A percentile compares a stretch with the other conserved stretches of the same genome.
Evolutionary conservation across 1,284 basidiomycete species (phyloP).

Genomic region (Pulchroboletus neoregius): DNA sequence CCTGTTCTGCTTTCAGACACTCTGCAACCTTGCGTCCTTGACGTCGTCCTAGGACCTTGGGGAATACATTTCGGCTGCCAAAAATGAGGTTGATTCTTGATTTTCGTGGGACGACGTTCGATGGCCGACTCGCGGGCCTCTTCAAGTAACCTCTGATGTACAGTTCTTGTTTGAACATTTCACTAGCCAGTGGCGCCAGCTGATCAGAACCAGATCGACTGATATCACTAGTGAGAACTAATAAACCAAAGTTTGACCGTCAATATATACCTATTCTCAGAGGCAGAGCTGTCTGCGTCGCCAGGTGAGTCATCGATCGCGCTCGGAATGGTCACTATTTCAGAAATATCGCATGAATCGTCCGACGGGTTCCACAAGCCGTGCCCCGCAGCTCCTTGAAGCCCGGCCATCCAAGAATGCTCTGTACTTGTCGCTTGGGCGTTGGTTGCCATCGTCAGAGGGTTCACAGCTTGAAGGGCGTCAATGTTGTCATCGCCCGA

Average conservation of each 20-base stretch:
- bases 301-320: conserved; percentile 1
- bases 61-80: conserved; percentile 7
- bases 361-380: not conserved
- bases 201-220: conserved; percentile 10
- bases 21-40: conserved; percentile 18
- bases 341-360: conserved; percentile 8
- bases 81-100: conserved; percentile 1
- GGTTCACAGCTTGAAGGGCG: not conserved
- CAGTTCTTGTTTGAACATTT: conserved; percentile 34
- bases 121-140: conserved; percentile 14
- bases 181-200: conserved; percentile 28
- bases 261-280: conserved; percentile 16
- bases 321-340: conserved; percentile 4
- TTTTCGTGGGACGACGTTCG: conserved; percentile 6
- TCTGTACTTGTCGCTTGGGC: not conserved
- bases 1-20: conserved; percentile 15
- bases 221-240: conserved; percentile 6
- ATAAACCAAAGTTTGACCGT: not conserved
- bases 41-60: conserved; percentile 20
- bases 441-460: not conserved
- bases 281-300: not conserved
- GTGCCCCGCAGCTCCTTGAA: not conserved
- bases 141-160: conserved; percentile 28
- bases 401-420: not conserved
- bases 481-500: not conserved